Percentiles rank a stretch among this genome's conserved stretches.
phyloP scores from a whole-genome alignment of 2,329 filamentous ascomycete genomes.

The Colletotrichum cordylinicola region DNA sequence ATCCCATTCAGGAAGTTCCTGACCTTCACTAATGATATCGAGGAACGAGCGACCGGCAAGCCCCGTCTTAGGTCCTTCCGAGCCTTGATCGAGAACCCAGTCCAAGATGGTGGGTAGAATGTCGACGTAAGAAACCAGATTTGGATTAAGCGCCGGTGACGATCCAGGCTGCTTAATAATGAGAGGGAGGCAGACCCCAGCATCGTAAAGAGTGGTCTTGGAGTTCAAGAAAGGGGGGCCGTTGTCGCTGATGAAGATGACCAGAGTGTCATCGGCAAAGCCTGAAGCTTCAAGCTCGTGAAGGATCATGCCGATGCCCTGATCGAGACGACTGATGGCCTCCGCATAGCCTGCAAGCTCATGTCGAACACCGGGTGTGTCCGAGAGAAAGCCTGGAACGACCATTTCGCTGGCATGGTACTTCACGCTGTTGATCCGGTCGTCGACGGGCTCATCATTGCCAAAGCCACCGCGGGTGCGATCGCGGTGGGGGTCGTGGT shows the following conservation, averaged over 20 bases:
- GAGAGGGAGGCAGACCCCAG: neutral
- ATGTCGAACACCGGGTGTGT: conserved; percentile 38
- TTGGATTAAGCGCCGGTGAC: accelerated
- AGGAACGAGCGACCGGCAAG: neutral
- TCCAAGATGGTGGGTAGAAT: neutral
- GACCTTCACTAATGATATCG: neutral
- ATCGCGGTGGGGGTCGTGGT: neutral
- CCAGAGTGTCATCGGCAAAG: conserved; percentile 44
- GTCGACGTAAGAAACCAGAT: neutral
- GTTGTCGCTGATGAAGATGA: conserved; percentile 55
- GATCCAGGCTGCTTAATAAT: neutral
- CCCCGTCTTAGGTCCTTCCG: accelerated
- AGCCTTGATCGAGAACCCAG: neutral
- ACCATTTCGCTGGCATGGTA: neutral
- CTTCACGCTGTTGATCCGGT: neutral
- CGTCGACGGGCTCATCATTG: neutral
- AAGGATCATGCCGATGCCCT: neutral
- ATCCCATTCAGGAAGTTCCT: conserved; percentile 27
- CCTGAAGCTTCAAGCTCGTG: neutral
- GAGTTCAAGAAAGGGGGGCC: conserved; percentile 56
- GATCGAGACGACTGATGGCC: neutral
- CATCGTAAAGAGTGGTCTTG: conserved; percentile 55
- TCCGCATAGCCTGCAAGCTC: conserved; percentile 47
- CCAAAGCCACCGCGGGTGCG: neutral
- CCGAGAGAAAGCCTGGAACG: conserved; percentile 37